phyloP scores from a whole-genome alignment of 768 basidiomycete genomes.

The Omphalotus guepiniiformis region DNA sequence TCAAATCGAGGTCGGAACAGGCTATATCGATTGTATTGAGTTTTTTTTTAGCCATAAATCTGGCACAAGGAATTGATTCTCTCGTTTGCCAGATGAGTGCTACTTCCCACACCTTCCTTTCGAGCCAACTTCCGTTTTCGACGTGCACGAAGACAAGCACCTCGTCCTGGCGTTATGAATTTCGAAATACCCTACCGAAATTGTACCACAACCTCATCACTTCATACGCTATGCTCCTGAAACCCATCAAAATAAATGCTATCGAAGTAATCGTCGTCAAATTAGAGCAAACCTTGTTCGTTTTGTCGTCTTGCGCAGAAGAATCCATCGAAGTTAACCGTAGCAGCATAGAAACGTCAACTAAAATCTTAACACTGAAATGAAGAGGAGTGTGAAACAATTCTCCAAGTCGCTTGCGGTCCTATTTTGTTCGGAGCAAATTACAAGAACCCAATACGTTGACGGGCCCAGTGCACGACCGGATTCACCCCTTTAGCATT shows the following conservation, averaged over 20 bases:
- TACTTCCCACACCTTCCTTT: constrained; percentile 29
- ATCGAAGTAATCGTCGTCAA: constrained; percentile 27
- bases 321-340: no score
- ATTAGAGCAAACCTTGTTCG: constrained; percentile 39
- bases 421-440: constrained; percentile 15
- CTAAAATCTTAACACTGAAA: constrained; percentile 23
- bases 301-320: not conserved
- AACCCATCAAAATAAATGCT: constrained; percentile 4
- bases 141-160: constrained; percentile 44
- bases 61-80: not conserved
- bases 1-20: constrained; percentile 27
- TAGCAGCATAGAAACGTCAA: constrained; percentile 26
- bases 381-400: constrained; percentile 17
- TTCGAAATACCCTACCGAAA: constrained; percentile 20
- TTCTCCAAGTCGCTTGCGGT: constrained; percentile 24
- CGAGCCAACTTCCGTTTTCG: constrained; percentile 42
- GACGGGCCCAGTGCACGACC: constrained; percentile 11
- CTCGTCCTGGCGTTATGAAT: constrained; percentile 29
- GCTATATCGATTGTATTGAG: constrained; percentile 35
- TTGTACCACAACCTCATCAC: constrained; percentile 18
- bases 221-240: constrained; percentile 17
- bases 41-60: not conserved
- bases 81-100: constrained; percentile 18
- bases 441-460: constrained; percentile 25
- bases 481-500: not conserved